Percentiles rank a stretch among this genome's conserved stretches.
These are phyloP conservation scores for Oenanthe javanica DNA, from an alignment of 140 eudicot genomes.

Conservation along the genomic window DNA sequence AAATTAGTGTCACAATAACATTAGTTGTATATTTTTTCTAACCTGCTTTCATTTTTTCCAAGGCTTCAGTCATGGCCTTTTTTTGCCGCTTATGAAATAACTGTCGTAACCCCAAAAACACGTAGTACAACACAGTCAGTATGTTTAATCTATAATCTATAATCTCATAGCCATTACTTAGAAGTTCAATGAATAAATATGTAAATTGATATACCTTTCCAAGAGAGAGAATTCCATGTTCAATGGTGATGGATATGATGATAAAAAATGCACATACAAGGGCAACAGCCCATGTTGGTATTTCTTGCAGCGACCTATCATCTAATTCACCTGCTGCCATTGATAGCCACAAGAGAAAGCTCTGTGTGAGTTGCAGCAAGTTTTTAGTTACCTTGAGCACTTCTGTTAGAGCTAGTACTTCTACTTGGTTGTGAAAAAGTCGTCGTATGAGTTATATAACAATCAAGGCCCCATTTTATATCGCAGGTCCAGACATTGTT, in stretches of 20 bases:
- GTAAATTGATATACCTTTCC: slow-evolving; percentile 12
- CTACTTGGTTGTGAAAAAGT: background rate
- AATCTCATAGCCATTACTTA: background rate
- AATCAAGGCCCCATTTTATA: background rate
- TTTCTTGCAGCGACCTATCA: slow-evolving; percentile 52
- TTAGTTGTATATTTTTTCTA: background rate
- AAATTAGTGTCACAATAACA: background rate
- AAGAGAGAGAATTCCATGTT: slow-evolving; percentile 61
- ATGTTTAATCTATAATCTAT: background rate
- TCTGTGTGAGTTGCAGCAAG: background rate
- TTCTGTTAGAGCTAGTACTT: background rate
- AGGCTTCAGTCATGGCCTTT: slow-evolving; percentile 74
- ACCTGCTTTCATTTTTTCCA: slow-evolving; percentile 90
- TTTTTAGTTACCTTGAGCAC: background rate
- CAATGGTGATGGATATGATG: slow-evolving; percentile 47
- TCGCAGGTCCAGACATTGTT: background rate
- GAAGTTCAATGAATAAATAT: background rate
- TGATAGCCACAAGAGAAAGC: background rate
- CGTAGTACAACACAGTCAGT: background rate
- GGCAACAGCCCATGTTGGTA: slow-evolving; percentile 79
- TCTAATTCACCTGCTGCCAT: slow-evolving; percentile 2
- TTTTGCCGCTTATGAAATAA: slow-evolving; percentile 57
- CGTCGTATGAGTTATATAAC: background rate
- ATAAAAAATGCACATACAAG: slow-evolving; percentile 54
- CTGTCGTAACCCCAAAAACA: slow-evolving; percentile 19